A percentile compares a stretch with the other conserved stretches of the same genome.
Evolutionary conservation across 2,329 filamentous ascomycete species (phyloP).

Genomic region (Aspergillus alliaceus): DNA sequence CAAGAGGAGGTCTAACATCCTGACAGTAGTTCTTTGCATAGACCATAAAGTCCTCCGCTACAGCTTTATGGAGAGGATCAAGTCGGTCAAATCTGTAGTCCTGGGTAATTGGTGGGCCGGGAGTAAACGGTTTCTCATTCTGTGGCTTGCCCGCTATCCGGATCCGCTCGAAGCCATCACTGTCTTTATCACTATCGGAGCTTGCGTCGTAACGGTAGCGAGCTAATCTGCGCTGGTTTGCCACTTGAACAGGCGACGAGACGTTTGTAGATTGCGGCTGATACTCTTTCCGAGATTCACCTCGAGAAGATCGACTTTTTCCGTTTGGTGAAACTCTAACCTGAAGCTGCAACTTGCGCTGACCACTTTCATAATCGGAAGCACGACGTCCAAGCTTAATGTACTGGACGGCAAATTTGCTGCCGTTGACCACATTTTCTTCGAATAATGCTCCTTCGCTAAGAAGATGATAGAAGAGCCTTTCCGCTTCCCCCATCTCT

Average conservation of each 20-base stretch:
- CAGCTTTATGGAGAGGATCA: conserved; percentile 43
- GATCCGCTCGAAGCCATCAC: conserved; percentile 46
- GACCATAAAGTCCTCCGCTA: conserved; percentile 50
- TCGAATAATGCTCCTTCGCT: conserved; percentile 73
- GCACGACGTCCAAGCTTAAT: conserved; percentile 45
- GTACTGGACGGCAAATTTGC: conserved; percentile 73
- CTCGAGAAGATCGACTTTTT: conserved; percentile 32
- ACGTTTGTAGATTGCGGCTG: conserved; percentile 66
- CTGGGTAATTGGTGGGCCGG: conserved; percentile 49
- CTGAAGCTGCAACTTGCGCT: conserved; percentile 51
- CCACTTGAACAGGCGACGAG: conserved; percentile 61
- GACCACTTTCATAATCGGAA: conserved; percentile 47
- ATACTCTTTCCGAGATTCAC: conserved; percentile 40
- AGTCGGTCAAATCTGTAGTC: conserved; percentile 44
- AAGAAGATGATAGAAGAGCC: conserved; percentile 76
- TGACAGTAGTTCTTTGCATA: conserved; percentile 46
- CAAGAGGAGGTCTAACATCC: conserved; percentile 32
- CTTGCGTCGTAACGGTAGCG: conserved; percentile 27
- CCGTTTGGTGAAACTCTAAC: conserved; percentile 52
- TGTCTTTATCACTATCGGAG: conserved; percentile 38
- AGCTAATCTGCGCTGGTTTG: conserved; percentile 37
- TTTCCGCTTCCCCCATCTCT: conserved; percentile 74
- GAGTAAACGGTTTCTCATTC: conserved; percentile 23
- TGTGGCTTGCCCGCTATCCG: conserved; percentile 35
- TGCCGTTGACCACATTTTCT: conserved; percentile 63